Percentiles rank a stretch among this genome's conserved stretches.
Conservation (phyloP, 805 yeast species). For the Jamesozyma lodderae region DNA sequence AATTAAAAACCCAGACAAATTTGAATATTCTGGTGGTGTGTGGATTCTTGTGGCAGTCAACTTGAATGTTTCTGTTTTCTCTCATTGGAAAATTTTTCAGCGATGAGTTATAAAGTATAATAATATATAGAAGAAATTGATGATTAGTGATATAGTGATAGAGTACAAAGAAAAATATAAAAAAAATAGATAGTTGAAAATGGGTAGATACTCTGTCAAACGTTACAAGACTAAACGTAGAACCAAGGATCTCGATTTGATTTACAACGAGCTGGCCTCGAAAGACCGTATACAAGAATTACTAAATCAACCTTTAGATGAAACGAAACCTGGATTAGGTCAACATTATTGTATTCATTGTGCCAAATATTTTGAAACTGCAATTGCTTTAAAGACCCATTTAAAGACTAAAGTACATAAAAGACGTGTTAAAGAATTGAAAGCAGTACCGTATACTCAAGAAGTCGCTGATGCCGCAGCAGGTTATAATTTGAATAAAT, state of each 20-base stretch:
- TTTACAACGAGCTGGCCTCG: slow-evolving; percentile 63
- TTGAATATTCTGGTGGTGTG: too few species aligned
- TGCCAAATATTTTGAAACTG: slow-evolving; percentile 82
- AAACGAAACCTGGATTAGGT: slow-evolving; percentile 86
- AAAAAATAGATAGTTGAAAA: slow-evolving; percentile 20
- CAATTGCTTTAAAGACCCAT: slow-evolving; percentile 63
- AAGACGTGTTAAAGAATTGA: slow-evolving; percentile 70
- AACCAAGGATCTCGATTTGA: slow-evolving; percentile 74
- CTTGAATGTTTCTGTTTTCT: too few species aligned
- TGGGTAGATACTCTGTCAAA: slow-evolving; percentile 84
- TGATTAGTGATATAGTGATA: too few species aligned
- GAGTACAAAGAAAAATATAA: too few species aligned
- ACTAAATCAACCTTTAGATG: slow-evolving; percentile 80
- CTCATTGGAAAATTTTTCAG: too few species aligned
- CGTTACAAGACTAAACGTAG: slow-evolving; percentile 86
- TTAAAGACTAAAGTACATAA: slow-evolving; percentile 71
- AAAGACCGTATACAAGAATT: slow-evolving; percentile 54
- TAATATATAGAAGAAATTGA: too few species aligned
- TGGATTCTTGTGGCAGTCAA: too few species aligned
- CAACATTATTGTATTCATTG: slow-evolving; percentile 93
- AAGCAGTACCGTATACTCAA: slow-evolving; percentile 73
- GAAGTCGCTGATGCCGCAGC: slow-evolving; percentile 88
- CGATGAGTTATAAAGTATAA: too few species aligned
- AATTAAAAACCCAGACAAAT: too few species aligned
- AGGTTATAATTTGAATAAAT: slow-evolving; percentile 66